Evolutionary conservation across 1,284 basidiomycete genomes (phyloP), one percentile per base, ranked within the genome.

Genomic region (Cutaneotrichosporon cavernicola): DNA sequence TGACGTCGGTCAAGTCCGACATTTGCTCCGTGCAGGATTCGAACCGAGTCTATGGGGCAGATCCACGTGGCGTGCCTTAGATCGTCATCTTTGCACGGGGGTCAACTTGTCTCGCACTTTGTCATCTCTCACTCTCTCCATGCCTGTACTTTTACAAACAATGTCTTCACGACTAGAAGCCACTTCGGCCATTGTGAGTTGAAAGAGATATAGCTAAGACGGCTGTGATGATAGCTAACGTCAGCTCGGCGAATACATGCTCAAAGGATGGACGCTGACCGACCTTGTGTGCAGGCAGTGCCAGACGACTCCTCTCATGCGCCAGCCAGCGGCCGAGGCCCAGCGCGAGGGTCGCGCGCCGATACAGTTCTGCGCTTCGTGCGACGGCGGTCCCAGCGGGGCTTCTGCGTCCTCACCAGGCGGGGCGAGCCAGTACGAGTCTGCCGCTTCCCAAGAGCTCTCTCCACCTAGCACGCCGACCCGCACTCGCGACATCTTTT

Each of bases 221-320:
- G 26, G 2, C 4, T n/a, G 21, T 11, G 22, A 9, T 26, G 8
- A 1, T n/a, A n/a, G 30, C 63, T 57, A 26, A 65, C 50, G 9
- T 10, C 59, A 81, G 80, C 73, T 81, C 55, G 80, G 80, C 65
- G 79, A 80, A 61, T 81, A 81, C 70, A 81, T 81, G 80, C 72
- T 81, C 60, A 79, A 80, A 65, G 80, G 80, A 30, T 81, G 78
- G 77, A 80, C 79, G 6, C 66, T 81, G 40, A 80, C 80, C 40
- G 79, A 78, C 63, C 70, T 78, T 18, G 74, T 76, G 53, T 81
- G 80, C 66, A 67, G 72, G 26, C 56, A 58, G 14, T 81, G 80
- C 60, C 62, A 68, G 10, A 65, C 70, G 47, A 80, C 80, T 0
- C 80, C 80, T 10, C 67, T 81, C 5, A 81, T 81, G 80, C 69